Conservation (phyloP, 2,329 filamentous ascomycete species). For the Ceratocystis cubensis region DNA sequence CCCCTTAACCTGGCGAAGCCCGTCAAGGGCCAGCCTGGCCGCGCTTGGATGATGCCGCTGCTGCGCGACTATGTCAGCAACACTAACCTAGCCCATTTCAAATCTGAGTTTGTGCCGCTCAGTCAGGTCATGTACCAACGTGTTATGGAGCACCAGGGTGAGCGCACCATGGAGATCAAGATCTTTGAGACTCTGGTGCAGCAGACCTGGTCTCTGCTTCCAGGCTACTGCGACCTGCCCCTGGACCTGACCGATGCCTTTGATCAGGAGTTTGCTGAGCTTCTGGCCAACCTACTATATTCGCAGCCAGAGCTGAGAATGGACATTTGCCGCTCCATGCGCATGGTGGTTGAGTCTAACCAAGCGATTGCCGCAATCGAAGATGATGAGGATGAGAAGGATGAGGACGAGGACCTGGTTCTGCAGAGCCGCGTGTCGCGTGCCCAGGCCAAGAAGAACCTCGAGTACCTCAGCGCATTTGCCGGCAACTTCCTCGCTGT, state of each 20-base stretch:
- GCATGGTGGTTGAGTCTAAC: constrained; percentile 83
- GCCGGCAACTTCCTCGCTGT: constrained; percentile 85
- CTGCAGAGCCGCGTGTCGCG: constrained; percentile 69
- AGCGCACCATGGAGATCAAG: constrained; percentile 93
- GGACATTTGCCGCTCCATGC: constrained; percentile 75
- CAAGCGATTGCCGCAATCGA: constrained; percentile 63
- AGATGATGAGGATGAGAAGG: constrained; percentile 43
- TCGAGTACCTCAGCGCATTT: constrained; percentile 67
- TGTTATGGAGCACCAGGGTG: constrained; percentile 66
- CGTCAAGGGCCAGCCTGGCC: constrained; percentile 62
- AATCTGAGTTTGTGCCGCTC: constrained; percentile 70
- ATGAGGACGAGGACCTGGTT: constrained; percentile 57
- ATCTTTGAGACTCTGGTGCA: constrained; percentile 94
- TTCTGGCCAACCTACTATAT: constrained; percentile 83
- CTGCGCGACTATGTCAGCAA: constrained; percentile 83
- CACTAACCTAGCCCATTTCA: constrained; percentile 76
- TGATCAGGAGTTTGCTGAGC: constrained; percentile 78
- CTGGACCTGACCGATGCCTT: constrained; percentile 66
- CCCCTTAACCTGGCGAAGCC: constrained; percentile 77
- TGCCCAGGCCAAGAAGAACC: constrained; percentile 61
- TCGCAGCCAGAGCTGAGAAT: constrained; percentile 77
- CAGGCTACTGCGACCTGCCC: constrained; percentile 88
- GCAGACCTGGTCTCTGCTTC: constrained; percentile 87
- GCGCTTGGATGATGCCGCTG: constrained; percentile 89
- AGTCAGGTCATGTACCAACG: constrained; percentile 84